phyloP scores from a whole-genome alignment of 2,329 filamentous ascomycete species.

The Cytospora piceicola region DNA sequence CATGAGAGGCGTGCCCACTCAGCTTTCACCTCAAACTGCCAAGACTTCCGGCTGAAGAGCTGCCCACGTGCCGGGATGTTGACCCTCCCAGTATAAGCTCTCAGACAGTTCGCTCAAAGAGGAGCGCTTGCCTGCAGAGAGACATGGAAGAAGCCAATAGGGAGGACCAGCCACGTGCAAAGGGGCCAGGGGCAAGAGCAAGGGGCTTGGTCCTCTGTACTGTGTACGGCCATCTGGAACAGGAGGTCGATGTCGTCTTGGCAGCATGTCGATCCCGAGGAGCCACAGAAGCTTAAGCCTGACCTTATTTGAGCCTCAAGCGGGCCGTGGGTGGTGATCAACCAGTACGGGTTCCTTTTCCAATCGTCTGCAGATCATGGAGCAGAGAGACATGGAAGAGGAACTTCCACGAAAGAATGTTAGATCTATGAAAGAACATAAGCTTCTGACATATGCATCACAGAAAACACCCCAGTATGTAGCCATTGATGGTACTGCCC shows the following conservation, averaged over 20 bases:
- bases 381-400: too few relatives aligned
- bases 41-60: neutral
- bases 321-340: neutral
- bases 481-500: too few relatives aligned
- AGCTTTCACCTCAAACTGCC: neutral
- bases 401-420: neutral
- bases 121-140: neutral
- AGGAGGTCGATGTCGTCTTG: neutral
- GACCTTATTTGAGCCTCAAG: constrained; percentile 14
- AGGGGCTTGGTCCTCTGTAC: neutral
- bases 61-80: neutral
- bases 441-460: too few relatives aligned
- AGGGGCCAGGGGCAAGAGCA: constrained; percentile 8
- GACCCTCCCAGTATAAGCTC: neutral
- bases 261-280: neutral
- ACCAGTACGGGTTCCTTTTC: neutral
- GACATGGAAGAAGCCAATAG: too few relatives aligned
- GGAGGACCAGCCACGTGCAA: neutral
- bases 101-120: neutral
- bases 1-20: neutral
- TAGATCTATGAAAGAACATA: too few relatives aligned
- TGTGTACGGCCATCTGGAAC: neutral
- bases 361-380: neutral
- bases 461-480: too few relatives aligned
- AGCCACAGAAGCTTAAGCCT: constrained; percentile 7